Conservation (phyloP, 1,284 basidiomycete species). For the Anthracocystis panici-leucophaei region DNA sequence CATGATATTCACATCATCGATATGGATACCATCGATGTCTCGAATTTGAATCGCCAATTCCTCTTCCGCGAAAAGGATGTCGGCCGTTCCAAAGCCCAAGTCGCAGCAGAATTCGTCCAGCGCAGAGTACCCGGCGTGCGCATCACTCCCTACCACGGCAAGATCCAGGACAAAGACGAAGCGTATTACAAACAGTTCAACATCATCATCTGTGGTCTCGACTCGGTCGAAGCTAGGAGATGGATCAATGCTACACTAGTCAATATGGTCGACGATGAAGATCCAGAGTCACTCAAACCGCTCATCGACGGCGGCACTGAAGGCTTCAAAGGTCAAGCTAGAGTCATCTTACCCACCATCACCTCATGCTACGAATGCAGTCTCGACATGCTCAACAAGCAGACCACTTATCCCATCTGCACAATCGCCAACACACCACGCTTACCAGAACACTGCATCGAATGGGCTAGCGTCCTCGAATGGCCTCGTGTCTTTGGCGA, state of each 20-base stretch:
- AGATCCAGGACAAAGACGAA: slow-evolving; percentile 97
- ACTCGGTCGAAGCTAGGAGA: slow-evolving; percentile 84
- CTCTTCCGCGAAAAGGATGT: slow-evolving; percentile 93
- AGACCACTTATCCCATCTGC: slow-evolving; percentile 96
- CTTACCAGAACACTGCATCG: slow-evolving; percentile 98
- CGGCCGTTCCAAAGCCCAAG: slow-evolving; percentile 90
- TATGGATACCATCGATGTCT: slow-evolving; percentile 99
- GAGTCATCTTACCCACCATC: slow-evolving; percentile 94
- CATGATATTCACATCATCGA: slow-evolving; percentile 99
- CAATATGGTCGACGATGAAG: slow-evolving; percentile 83
- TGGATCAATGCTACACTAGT: slow-evolving; percentile 99
- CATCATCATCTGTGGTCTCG: slow-evolving; percentile 96
- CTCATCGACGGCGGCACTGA: slow-evolving; percentile 99
- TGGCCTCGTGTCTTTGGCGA: slow-evolving; percentile 89
- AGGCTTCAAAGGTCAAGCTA: slow-evolving; percentile 99
- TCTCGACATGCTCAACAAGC: slow-evolving; percentile 97
- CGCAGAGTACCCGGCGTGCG: slow-evolving; percentile 90
- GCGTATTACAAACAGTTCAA: slow-evolving; percentile 98
- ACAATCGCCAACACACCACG: slow-evolving; percentile 99
- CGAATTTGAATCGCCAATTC: slow-evolving; percentile 98
- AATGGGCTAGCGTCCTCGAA: slow-evolving; percentile 99
- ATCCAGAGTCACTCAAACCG: slow-evolving; percentile 94
- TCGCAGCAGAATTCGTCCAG: slow-evolving; percentile 88
- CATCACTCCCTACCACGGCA: slow-evolving; percentile 96
- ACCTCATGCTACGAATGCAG: slow-evolving; percentile 98